A percentile compares a stretch with the other conserved stretches of the same genome.
Evolutionary conservation across 2,329 filamentous ascomycete genomes (phyloP).

Genomic region (Huntiella moniliformis): DNA sequence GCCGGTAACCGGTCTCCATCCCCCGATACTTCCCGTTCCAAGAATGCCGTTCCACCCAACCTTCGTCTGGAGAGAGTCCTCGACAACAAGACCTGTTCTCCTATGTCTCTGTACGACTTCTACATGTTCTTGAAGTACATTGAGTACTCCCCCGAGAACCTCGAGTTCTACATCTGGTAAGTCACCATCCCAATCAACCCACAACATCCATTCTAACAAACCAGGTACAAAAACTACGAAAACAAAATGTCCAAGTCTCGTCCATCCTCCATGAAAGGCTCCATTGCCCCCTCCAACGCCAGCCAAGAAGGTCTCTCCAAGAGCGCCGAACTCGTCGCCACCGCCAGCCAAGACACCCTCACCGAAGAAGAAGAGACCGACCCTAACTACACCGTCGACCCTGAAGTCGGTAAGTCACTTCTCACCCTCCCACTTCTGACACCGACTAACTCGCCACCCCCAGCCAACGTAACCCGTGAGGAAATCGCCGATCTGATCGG

Average conservation of each 20-base stretch:
- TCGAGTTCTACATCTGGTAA: slow-evolving; percentile 31
- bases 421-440: background rate
- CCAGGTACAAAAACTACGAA: slow-evolving; percentile 29
- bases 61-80: slow-evolving; percentile 27
- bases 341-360: slow-evolving; percentile 6
- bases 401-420: slow-evolving; percentile 18
- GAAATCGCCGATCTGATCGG: slow-evolving; percentile 12
- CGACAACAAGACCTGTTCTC: slow-evolving; percentile 30
- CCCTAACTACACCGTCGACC: slow-evolving; percentile 16
- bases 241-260: slow-evolving; percentile 10
- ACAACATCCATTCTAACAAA: too few relatives aligned
- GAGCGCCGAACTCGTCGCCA: background rate
- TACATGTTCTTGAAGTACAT: slow-evolving; percentile 33
- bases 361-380: slow-evolving; percentile 18
- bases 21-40: slow-evolving; percentile 19
- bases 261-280: slow-evolving; percentile 11
- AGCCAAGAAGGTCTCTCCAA: background rate
- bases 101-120: slow-evolving; percentile 31
- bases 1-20: slow-evolving; percentile 20
- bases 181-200: slow-evolving; percentile 12
- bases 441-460: background rate
- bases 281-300: slow-evolving; percentile 8
- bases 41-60: slow-evolving; percentile 21
- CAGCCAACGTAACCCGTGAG: slow-evolving; percentile 11
- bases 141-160: slow-evolving; percentile 29